Base-by-base conservation (phyloP, 768 basidiomycete species). In the Agaricus sinodeliciosus region DNA sequence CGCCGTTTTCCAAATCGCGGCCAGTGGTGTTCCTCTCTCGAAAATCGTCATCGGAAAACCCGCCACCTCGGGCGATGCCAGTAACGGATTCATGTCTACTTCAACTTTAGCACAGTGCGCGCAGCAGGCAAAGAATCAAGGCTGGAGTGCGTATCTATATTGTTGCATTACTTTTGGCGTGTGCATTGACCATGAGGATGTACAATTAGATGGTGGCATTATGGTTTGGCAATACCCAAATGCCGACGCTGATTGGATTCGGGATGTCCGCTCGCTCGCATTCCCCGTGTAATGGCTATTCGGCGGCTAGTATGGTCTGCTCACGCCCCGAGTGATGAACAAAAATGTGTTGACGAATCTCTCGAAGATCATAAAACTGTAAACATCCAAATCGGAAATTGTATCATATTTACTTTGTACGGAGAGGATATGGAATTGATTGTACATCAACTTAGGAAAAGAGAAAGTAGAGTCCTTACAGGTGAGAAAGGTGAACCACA, bases 1-100 rank as follows among this genome's bases (percentile, higher is more conserved):
- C 0, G 73, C 85, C 0, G 68, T 77, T 34, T 79, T 83, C 66
- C 75, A 83, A 62, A 81, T 84, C 54, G 76, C 77, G 43, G 73
- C 73, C 1, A 77, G 67, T 51, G 84, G 84, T 26, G 76, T 89
- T 12, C 63, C 73, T 2, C 61, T 80, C 41, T 64, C 76, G 63
- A 89, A 90, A 67, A 71, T 89, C 44, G 80, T 89, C 56, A 85
- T 90, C 59, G 87, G 86, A 4, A 90, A 90, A 65, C 87, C 86
- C 1, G 81, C 80, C 1, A 69, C 63, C 16, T 49, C 72, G 0
- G 60, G 67, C 12, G 79, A 81, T 48, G 82, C 84, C 3, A 75
- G 57, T 55, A 85, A 79, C 56, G 82, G 85, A 8, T 88, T 78
- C 67, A 82, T 90, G 58, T 68, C 67, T 28, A 72, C 84, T 0